Base-by-base conservation (phyloP, 331 rosid species). In the Arachis monticola region DNA sequence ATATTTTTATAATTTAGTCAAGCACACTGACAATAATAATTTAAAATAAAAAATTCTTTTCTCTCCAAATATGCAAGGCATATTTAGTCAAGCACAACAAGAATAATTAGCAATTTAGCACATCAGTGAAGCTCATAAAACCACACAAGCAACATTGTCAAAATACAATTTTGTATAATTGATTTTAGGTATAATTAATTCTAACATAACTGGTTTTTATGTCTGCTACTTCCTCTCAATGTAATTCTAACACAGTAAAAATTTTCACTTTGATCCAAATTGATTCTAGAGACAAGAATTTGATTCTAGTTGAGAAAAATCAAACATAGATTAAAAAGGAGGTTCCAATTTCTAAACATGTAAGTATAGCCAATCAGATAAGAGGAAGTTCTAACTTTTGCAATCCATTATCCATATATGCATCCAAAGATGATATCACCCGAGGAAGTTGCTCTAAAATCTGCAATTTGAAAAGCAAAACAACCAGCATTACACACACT, bases 341-440 rank as follows among this genome's bases (percentile, higher is more conserved):
- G 41, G 41, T 22, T 22, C 27, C 27, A 22, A 22, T 22, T 22
- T 22, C 27, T 22, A 22, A 22, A 22, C 27, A 22, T 22, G 27
- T 22, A 22, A 22, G 27, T 22, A 22, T 22, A 22, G 27, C 27
- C 27, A 22, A 22, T 22, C 27, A 22, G 58, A 72, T 47, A 31
- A 52, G 69, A 74, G 56, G 67, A 69, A 69, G 30, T 68, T 56
- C 76, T 60, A 70, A 94, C 99, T 90, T 91, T 74, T 86, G 96
- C 27, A 92, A 64, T 59, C 96, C 97, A 68, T 64, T 86, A 69
- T 92, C 99, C 88, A 87, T 86, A 64, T 92, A 82, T 45, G 90
- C 97, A 87, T 94, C 97, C 2, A 92, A 75, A 38, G 92, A 82
- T 60, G 97, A 92, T 82, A 94, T 84, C 12, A 94, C 95, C 40